Evolutionary conservation across 1,284 basidiomycete genomes (phyloP), one percentile per base, ranked within the genome.

Genomic region (Bjerkandera adusta): DNA sequence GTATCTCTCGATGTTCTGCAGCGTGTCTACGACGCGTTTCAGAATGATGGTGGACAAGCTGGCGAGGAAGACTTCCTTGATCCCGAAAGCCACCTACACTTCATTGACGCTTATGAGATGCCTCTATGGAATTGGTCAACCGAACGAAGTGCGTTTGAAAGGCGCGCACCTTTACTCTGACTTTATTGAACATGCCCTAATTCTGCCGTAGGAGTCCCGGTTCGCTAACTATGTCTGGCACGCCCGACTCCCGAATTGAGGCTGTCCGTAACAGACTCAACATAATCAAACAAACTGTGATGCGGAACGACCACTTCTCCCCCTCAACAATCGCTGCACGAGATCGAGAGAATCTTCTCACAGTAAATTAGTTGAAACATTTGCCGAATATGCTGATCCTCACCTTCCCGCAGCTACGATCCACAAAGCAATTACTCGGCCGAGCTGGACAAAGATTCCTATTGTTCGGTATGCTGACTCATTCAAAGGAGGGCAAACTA

Each of bases 301-400:
- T 96, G 29, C 77, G 94, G 16, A 97, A 97, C 60, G 95, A 98
- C 63, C 93, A 97, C 65, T 98, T 98, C 66, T 92, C 92, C 2
- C 94, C 94, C 5, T 95, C 94, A 3, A 92, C 92, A 0, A 67
- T 97, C 18, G 91, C 90, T 27, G 93, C 92, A 20, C 79, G 84
- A 49, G 89, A 96, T 66, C 73, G 92, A 40, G 83, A 87, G 49
- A 83, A 83, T 49, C 83, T 96, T 45, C 81, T 97, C 39, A 96
- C 93, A 54, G 90, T 90, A 58, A 53, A 80, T 35, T n/a, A 20
- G 16, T 15, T 37, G 33, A n/a, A n/a, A 3, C 6, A 36, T 46
- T 50, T 45, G 33, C 16, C n/a, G 11, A 32, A 50, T 26, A 35
- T 29, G 27, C 22, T 46, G 21, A 48, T 43, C 43, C 13, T 25